phyloP scores from a whole-genome alignment of 306 rosid genomes.

The Rosa multiflora region DNA sequence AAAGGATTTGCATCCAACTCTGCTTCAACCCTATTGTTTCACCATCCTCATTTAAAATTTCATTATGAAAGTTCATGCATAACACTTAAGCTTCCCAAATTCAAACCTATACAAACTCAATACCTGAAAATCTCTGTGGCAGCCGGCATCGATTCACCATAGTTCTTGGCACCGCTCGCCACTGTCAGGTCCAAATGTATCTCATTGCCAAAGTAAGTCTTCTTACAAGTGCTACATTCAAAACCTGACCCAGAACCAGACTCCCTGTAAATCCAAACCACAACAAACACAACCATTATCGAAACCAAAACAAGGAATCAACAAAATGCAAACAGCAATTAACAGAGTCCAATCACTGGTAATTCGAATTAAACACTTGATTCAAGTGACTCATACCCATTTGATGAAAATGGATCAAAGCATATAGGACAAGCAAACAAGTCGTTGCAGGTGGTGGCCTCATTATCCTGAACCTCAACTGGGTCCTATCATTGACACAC shows the following conservation, averaged over 20 bases:
- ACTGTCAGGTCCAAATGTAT: constrained; percentile 67
- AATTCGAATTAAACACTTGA: neutral
- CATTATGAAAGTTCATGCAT: neutral
- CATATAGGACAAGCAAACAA: constrained; percentile 89
- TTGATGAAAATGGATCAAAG: constrained; percentile 46
- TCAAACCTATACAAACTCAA: constrained; percentile 4
- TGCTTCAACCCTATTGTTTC: neutral
- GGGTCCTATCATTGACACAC: constrained; percentile 37
- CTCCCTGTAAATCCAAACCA: constrained; percentile 43
- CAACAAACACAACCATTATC: constrained; percentile 10
- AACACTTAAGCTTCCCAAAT: neutral
- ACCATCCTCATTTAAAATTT: neutral
- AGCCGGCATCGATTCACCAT: constrained; percentile 67
- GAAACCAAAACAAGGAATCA: neutral
- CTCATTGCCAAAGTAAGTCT: constrained; percentile 60
- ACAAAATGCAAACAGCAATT: neutral
- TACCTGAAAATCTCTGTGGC: constrained; percentile 86
- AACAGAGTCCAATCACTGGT: neutral
- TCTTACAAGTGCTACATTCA: constrained; percentile 74
- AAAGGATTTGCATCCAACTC: neutral
- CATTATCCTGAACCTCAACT: constrained; percentile 36
- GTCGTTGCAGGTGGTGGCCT: constrained; percentile 27
- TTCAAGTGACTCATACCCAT: constrained; percentile 29
- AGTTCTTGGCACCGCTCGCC: constrained; percentile 53
- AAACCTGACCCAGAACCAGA: constrained; percentile 51